Conservation (phyloP, 2,329 filamentous ascomycete genomes). For the Aureobasidium musti region DNA sequence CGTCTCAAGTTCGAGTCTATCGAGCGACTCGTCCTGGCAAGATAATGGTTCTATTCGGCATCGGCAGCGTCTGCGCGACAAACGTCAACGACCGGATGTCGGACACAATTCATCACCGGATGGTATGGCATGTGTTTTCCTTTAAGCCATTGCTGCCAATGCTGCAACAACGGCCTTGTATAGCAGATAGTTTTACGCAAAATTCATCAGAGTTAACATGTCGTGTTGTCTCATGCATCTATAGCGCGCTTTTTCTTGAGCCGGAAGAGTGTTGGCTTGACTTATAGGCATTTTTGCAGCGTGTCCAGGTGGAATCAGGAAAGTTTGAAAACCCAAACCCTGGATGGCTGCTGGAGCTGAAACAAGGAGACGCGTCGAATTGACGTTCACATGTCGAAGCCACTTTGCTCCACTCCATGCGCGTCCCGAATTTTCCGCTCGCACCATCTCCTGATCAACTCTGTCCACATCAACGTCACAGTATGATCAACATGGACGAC, state of each 20-base stretch:
- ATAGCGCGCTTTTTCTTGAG: neutral
- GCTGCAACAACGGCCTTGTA: neutral
- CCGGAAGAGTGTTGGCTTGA: neutral
- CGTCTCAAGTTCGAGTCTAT: neutral
- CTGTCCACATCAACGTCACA: neutral
- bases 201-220: neutral
- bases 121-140: neutral
- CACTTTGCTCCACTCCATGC: neutral
- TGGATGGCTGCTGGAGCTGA: neutral
- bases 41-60: too few species aligned
- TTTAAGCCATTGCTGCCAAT: neutral
- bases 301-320: neutral
- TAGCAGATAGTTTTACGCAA: neutral
- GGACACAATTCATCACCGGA: neutral
- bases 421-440: neutral
- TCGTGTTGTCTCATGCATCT: neutral
- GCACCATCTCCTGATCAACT: neutral
- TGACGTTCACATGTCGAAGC: slow-evolving; percentile 16
- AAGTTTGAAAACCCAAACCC: neutral
- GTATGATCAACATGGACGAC: slow-evolving; percentile 6
- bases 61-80: neutral
- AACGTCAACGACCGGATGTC: neutral
- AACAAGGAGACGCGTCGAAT: slow-evolving; percentile 10
- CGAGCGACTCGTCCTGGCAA: neutral
- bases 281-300: neutral